Conservation (phyloP, 306 rosid genomes). For the Trifolium fragiferum region DNA sequence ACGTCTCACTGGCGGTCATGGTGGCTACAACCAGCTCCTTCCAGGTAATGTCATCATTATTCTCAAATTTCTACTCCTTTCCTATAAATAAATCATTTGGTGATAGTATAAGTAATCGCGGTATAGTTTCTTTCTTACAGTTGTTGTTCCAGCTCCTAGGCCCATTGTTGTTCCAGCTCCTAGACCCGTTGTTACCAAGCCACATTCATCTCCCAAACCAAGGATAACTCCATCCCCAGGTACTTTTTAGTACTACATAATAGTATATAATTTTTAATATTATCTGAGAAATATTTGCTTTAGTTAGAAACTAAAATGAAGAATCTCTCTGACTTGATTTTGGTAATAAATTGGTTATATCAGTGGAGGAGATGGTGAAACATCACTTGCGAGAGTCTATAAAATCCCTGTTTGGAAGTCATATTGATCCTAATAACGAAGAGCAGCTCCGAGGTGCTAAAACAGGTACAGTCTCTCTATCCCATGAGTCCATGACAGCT, state of each 20-base stretch:
- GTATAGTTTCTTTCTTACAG: slow-evolving; percentile 48
- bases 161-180: slow-evolving; percentile 50
- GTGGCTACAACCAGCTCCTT: slow-evolving; percentile 81
- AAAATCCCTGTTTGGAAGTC: slow-evolving; percentile 75
- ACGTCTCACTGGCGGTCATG: slow-evolving; percentile 67
- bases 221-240: slow-evolving; percentile 78
- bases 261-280: not conserved
- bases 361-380: slow-evolving; percentile 65
- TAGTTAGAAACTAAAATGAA: not conserved
- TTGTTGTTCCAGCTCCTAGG: slow-evolving; percentile 6
- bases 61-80: not conserved
- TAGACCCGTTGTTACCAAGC: slow-evolving; percentile 53
- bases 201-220: slow-evolving; percentile 52
- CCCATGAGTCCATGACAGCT: slow-evolving; percentile 30
- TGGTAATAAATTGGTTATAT: slow-evolving; percentile 44
- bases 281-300: not conserved
- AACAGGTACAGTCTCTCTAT: slow-evolving; percentile 60
- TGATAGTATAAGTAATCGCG: not conserved
- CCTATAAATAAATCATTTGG: not conserved
- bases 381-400: slow-evolving; percentile 70
- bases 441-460: slow-evolving; percentile 72
- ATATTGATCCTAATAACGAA: slow-evolving; percentile 69
- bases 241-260: slow-evolving; percentile 34
- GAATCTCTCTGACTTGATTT: slow-evolving; percentile 38
- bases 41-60: slow-evolving; percentile 64